These are phyloP conservation scores for Pseudotsuga menziesii DNA, from an alignment of 75 land plant species.

Conservation along the genomic window DNA sequence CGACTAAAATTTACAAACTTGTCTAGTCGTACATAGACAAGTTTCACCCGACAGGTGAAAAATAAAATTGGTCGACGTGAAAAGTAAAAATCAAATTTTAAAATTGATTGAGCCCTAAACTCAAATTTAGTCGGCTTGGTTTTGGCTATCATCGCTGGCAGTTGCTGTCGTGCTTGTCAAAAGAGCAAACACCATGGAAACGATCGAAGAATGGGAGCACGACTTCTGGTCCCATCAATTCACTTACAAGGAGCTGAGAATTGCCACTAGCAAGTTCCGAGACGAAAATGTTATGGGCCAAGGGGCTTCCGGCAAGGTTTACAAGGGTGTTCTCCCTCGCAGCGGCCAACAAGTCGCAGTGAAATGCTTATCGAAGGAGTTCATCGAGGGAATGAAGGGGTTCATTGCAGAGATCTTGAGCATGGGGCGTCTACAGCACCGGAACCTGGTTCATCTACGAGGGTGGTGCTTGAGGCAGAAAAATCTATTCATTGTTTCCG, in stretches of 20 bases:
- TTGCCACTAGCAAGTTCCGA: conserved; percentile 38
- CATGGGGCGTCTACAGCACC: conserved; percentile 55
- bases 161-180: background rate
- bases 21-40: too few relatives aligned
- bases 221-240: conserved; percentile 36
- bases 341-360: conserved; percentile 35
- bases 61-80: too few relatives aligned
- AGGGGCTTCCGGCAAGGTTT: conserved; percentile 53
- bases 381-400: conserved; percentile 42
- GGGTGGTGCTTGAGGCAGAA: conserved; percentile 51
- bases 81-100: too few relatives aligned
- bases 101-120: too few relatives aligned
- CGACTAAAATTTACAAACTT: too few relatives aligned
- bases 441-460: conserved; percentile 52
- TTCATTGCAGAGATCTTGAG: conserved; percentile 60
- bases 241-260: conserved; percentile 36
- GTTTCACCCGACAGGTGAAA: too few relatives aligned
- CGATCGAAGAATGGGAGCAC: conserved; percentile 40
- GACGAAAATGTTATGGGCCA: conserved; percentile 30
- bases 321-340: conserved; percentile 25
- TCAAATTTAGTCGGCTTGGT: too few relatives aligned
- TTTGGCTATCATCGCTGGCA: too few relatives aligned
- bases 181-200: conserved; percentile 8
- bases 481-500: conserved; percentile 41
- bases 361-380: conserved; percentile 35